phyloP scores from a whole-genome alignment of 2,329 filamentous ascomycete species.

The Monilinia vaccinii-corymbosi region DNA sequence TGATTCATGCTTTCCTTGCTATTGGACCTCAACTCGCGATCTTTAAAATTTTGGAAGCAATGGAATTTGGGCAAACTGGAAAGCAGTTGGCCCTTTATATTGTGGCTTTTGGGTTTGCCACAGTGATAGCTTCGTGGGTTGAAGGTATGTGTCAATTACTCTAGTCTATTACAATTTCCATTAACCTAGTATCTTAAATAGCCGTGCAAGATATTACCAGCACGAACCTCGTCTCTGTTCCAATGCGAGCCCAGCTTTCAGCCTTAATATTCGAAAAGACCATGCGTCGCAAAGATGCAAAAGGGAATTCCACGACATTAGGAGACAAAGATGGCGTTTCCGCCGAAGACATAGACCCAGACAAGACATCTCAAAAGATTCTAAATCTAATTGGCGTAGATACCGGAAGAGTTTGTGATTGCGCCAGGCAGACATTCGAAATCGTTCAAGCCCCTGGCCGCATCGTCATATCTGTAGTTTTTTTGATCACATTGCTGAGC shows the following conservation, averaged over 20 bases:
- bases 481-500: conserved; percentile 57
- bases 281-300: conserved; percentile 61
- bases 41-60: conserved; percentile 17
- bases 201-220: conserved; percentile 47
- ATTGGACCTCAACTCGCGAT: conserved; percentile 17
- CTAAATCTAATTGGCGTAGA: conserved; percentile 71
- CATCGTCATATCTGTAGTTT: conserved; percentile 48
- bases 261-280: conserved; percentile 67
- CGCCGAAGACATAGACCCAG: conserved; percentile 43
- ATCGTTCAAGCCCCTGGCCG: conserved; percentile 30
- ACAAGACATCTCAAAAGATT: conserved; percentile 52
- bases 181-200: conserved; percentile 46
- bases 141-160: conserved; percentile 13
- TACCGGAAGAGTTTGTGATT: conserved; percentile 55
- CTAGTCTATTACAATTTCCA: conserved; percentile 33
- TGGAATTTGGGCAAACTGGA: conserved; percentile 11
- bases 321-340: background rate
- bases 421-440: conserved; percentile 41
- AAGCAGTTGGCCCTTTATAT: conserved; percentile 14
- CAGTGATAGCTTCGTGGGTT: conserved; percentile 39
- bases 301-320: conserved; percentile 36
- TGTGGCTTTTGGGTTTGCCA: conserved; percentile 9
- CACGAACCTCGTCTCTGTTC: conserved; percentile 28
- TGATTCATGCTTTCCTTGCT: conserved; percentile 13
- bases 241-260: conserved; percentile 59